These are phyloP conservation scores for Bolboschoenus planiculmis DNA, from an alignment of 176 grass and related monocot genomes.

Conservation along the genomic window DNA sequence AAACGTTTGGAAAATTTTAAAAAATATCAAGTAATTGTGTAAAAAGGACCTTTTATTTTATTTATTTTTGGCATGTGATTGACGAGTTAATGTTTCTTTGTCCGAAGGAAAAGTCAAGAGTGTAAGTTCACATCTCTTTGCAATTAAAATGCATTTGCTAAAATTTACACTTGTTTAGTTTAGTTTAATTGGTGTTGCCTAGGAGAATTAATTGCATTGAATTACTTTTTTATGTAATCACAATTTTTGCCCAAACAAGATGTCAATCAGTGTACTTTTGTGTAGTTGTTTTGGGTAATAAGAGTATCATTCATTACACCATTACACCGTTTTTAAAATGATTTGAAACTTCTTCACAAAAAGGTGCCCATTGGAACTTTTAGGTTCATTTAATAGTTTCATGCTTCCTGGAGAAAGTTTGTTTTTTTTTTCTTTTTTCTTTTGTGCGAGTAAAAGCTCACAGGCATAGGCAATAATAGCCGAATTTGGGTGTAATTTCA, in stretches of 20 bases:
- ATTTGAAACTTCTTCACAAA: neutral
- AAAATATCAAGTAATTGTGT: neutral
- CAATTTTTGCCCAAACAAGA: neutral
- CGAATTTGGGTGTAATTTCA: neutral
- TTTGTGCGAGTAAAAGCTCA: neutral
- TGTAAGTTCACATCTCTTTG: neutral
- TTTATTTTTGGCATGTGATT: neutral
- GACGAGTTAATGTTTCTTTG: too few species aligned
- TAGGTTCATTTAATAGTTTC: neutral
- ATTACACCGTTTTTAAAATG: neutral
- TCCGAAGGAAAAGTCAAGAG: too few species aligned
- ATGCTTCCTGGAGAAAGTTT: neutral
- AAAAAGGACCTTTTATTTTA: neutral
- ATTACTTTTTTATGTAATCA: slow-evolving; percentile 1
- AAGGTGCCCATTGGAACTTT: neutral
- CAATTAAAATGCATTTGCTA: neutral
- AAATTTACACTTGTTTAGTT: neutral
- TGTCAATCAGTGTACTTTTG: neutral
- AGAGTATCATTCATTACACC: neutral
- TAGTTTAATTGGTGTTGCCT: neutral
- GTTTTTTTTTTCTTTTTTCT: neutral
- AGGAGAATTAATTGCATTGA: too few species aligned
- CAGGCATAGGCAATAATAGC: neutral
- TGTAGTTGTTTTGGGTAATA: neutral
- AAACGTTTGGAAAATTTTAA: neutral